Conservation (phyloP, 2,329 filamentous ascomycete species). For the Pseudogymnoascus sp. region DNA sequence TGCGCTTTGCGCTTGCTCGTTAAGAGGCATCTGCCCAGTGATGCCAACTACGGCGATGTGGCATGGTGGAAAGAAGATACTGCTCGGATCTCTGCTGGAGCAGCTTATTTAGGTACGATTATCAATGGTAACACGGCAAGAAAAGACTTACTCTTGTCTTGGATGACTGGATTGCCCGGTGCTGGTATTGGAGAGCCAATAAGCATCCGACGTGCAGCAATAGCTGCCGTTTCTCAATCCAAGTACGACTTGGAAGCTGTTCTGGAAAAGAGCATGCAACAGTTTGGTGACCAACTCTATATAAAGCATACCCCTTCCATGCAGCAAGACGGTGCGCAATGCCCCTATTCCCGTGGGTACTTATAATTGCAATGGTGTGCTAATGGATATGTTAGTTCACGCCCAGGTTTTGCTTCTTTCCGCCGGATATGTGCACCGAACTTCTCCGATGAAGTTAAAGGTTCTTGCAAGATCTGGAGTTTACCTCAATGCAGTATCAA, state of each 20-base stretch:
- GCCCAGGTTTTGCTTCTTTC: slow-evolving; percentile 70
- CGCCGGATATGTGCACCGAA: slow-evolving; percentile 66
- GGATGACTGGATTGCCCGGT: slow-evolving; percentile 57
- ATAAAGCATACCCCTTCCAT: slow-evolving; percentile 77
- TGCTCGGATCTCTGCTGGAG: slow-evolving; percentile 45
- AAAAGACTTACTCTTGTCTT: slow-evolving; percentile 50
- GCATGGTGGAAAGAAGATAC: slow-evolving; percentile 27
- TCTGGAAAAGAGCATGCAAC: slow-evolving; percentile 59
- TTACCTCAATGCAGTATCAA: slow-evolving; percentile 76
- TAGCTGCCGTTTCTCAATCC: slow-evolving; percentile 48
- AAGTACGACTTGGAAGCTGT: slow-evolving; percentile 45
- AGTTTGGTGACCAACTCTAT: slow-evolving; percentile 80
- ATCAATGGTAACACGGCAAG: slow-evolving; percentile 40
- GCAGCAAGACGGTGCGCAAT: slow-evolving; percentile 69
- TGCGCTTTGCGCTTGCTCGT: slow-evolving; percentile 23
- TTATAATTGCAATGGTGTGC: slow-evolving; percentile 9
- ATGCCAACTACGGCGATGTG: slow-evolving; percentile 22
- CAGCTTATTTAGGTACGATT: slow-evolving; percentile 46
- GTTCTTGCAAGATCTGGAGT: slow-evolving; percentile 61
- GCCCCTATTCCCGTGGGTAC: slow-evolving; percentile 3
- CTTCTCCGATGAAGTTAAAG: slow-evolving; percentile 56
- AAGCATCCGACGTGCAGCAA: slow-evolving; percentile 58
- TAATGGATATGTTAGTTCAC: slow-evolving; percentile 50
- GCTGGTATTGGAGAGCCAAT: slow-evolving; percentile 56
- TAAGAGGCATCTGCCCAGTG: slow-evolving; percentile 19